Percentiles rank a stretch among this genome's conserved stretches.
phyloP scores from a whole-genome alignment of 352 stramenopile species.

The Phytophthora crassamura region DNA sequence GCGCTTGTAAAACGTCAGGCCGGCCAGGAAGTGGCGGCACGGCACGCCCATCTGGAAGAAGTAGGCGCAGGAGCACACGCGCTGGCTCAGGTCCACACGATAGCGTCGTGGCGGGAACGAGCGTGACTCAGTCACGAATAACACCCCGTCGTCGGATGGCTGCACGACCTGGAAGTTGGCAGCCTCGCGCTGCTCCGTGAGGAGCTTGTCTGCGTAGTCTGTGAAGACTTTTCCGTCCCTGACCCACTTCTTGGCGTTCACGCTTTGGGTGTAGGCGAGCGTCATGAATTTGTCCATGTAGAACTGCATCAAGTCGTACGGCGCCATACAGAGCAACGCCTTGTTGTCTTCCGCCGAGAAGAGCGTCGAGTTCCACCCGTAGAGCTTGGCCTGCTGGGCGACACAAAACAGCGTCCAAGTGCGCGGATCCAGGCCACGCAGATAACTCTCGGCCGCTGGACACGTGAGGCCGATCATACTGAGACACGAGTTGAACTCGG shows the following conservation, averaged over 20 bases:
- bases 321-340: constrained; percentile 31
- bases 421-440: constrained; percentile 32
- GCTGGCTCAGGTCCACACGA: constrained; percentile 34
- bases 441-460: constrained; percentile 40
- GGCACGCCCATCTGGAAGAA: constrained; percentile 44
- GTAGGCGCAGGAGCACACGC: constrained; percentile 43
- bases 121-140: constrained; percentile 45
- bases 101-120: constrained; percentile 47
- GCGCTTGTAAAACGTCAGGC: constrained; percentile 36
- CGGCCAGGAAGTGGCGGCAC: constrained; percentile 43
- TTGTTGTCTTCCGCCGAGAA: constrained; percentile 32
- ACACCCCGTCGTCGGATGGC: constrained; percentile 31
- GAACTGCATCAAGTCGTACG: constrained; percentile 46
- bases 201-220: constrained; percentile 30
- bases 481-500: constrained; percentile 44
- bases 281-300: constrained; percentile 52
- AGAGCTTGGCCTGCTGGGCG: constrained; percentile 37
- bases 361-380: constrained; percentile 41
- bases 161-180: constrained; percentile 48
- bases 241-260: constrained; percentile 35
- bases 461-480: constrained; percentile 47
- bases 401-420: constrained; percentile 40
- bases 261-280: constrained; percentile 31
- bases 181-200: constrained; percentile 37
- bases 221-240: constrained; percentile 30